These are phyloP conservation scores for Diplogelasinospora grovesii DNA, from an alignment of 495 filamentous ascomycete species.

Conservation along the genomic window DNA sequence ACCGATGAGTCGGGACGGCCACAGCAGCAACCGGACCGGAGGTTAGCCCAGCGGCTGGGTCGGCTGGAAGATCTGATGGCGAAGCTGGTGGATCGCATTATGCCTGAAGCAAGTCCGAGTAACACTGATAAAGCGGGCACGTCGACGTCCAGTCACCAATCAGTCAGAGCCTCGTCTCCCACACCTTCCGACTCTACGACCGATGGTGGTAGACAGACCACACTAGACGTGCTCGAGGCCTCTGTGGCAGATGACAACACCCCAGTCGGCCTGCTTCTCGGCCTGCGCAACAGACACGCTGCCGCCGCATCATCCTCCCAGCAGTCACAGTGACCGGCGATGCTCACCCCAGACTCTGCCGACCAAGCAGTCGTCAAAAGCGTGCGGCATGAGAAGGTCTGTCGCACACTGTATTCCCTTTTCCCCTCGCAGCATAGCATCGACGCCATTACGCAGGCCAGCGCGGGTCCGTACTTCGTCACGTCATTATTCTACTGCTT, in stretches of 20 bases:
- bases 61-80: constrained; percentile 43
- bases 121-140: too few species aligned
- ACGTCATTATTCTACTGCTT: constrained; percentile 21
- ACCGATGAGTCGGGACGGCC: constrained; percentile 28
- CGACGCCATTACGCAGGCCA: constrained; percentile 23
- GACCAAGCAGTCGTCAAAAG: constrained; percentile 5
- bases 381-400: constrained; percentile 15
- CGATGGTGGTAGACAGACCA: neutral
- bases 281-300: constrained; percentile 13
- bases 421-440: constrained; percentile 38
- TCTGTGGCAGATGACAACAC: constrained; percentile 13
- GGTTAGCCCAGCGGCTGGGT: constrained; percentile 38
- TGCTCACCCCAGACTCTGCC: constrained; percentile 22
- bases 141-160: too few species aligned
- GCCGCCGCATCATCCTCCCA: too few species aligned
- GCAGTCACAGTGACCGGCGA: constrained; percentile 1
- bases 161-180: constrained; percentile 1
- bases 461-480: constrained; percentile 25
- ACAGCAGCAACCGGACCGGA: constrained; percentile 25
- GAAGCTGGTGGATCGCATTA: constrained; percentile 34
- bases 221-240: constrained; percentile 10
- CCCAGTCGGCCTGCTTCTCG: constrained; percentile 15
- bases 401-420: constrained; percentile 22
- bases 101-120: constrained; percentile 13
- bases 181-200: constrained; percentile 6